Evolutionary conservation across 108 stramenopile species (phyloP), one percentile per base, ranked within the genome.

Genomic region (Seminavis robusta): DNA sequence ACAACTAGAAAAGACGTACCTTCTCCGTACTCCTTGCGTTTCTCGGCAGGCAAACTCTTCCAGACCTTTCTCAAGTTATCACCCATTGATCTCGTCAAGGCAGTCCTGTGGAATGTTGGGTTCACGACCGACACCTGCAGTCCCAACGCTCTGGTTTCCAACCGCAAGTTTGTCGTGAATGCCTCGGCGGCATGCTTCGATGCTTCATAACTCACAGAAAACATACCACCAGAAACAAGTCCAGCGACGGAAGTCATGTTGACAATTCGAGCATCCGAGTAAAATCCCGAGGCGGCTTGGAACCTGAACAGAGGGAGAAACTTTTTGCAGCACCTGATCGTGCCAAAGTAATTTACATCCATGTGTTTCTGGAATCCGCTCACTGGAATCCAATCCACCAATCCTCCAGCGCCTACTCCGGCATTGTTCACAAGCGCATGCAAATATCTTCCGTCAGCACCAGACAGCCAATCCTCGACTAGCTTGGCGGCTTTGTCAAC

Each of bases 341-440:
- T 48, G 17, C 77, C 76, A 56, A 55, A 78, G 52, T 41, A 83
- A 33, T 83, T 83, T 2, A 83, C n/a, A 56, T 73, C 48, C 74
- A 75, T 75, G 46, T 33, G 32, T 16, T 17, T 16, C 40, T 75
- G 60, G 50, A 52, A 75, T 19, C 25, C 63, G 4, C 37, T n/a
- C 8, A 83, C 30, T 8, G 24, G 17, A 11, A 65, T 28, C 74
- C 74, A 81, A 36, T 83, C 81, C 4, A 76, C 43, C 4, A 33
- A 48, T 10, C 81, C 81, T 27, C 40, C 23, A 4, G 20, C 8
- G 7, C 67, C 77, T 25, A 83, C 32, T 6, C 81, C 81, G 13
- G 81, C 81, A 45, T 78, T 83, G 63, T 78, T 78, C 24, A 83
- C 38, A 1, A 83, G 17, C 0, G 73, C 65, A 66, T 81, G 71